Base-by-base conservation (phyloP, 345 rosid genomes). In the Moringa oleifera region DNA sequence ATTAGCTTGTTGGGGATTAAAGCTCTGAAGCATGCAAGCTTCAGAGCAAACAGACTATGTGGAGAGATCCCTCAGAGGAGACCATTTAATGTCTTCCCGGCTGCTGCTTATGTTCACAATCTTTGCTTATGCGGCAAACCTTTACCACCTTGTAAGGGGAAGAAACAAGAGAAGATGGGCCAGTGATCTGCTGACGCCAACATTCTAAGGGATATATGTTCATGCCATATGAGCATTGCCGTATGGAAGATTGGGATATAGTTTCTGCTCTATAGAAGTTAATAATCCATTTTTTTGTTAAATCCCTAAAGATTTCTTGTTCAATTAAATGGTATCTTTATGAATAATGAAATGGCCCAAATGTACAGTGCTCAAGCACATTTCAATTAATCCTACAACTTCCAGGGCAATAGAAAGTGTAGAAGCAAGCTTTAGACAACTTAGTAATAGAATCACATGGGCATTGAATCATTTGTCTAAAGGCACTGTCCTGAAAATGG, bases 51-150 rank as follows among this genome's bases (percentile, higher is more conserved):
- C 72, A 76, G 77, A 70, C 76, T 93, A n/a, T 93, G 98, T 19
- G 98, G 98, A 52, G 76, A 75, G 73, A 93, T 93, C 56, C 98
- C 98, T 18, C 97, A 93, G 71, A 89, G 90, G 20, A 84, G 90
- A 70, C 98, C 98, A 33, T 88, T 80, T 66, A 85, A 79, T 67
- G 72, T 85, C 58, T 93, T 93, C 65, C 94, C 88, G 11, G 79
- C 84, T 20, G 79, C 73, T 59, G 96, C 98, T 58, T 93, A 90
- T 80, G 87, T 85, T 51, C 96, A 93, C 63, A 93, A 90, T 68
- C 81, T 86, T 33, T 93, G 98, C 84, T 74, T 93, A 66, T 93
- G 98, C 56, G 98, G 96, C 68, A 88, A 83, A 60, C 98, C 98
- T 5, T 33, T 93, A 71, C 90, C 89, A 60, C 85, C 91, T 45